These are phyloP conservation scores for Cordyceps tenuipes DNA, from an alignment of 2,329 filamentous ascomycete species.

Conservation along the genomic window DNA sequence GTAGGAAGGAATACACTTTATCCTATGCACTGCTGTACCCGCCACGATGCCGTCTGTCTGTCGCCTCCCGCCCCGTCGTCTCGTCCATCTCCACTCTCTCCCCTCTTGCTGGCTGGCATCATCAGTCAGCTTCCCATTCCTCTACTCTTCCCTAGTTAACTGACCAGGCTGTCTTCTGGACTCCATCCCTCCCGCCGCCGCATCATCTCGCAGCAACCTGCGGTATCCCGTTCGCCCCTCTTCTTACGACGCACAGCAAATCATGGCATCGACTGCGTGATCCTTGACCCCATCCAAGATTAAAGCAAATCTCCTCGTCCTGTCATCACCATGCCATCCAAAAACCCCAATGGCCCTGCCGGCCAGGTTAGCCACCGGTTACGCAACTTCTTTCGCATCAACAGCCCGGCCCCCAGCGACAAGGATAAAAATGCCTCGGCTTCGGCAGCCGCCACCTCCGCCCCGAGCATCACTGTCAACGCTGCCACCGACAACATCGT, in stretches of 20 bases:
- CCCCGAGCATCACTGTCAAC: constrained; percentile 7
- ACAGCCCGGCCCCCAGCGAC: constrained; percentile 32
- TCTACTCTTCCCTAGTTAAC: constrained; percentile 10
- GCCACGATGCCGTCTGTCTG: not conserved
- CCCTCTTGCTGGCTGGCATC: constrained; percentile 4
- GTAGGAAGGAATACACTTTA: too few species aligned
- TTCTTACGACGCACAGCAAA: not conserved
- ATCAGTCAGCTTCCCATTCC: constrained; percentile 1
- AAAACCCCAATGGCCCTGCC: constrained; percentile 40
- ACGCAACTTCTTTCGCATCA: constrained; percentile 66
- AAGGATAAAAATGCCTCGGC: constrained; percentile 56
- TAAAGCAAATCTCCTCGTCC: constrained; percentile 13
- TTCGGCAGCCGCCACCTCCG: constrained; percentile 4
- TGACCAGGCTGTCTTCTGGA: not conserved
- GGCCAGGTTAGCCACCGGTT: constrained; percentile 60
- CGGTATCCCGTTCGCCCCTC: not conserved
- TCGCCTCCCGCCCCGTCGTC: not conserved
- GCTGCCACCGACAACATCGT: constrained; percentile 14
- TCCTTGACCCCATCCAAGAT: constrained; percentile 1
- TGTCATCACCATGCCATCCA: constrained; percentile 39
- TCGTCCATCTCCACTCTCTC: constrained; percentile 8
- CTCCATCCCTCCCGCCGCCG: not conserved
- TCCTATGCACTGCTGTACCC: too few species aligned
- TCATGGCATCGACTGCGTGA: constrained; percentile 7
- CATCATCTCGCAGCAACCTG: not conserved